Base-by-base conservation (phyloP, 352 stramenopile species). In the Globisporangium yorkense region DNA sequence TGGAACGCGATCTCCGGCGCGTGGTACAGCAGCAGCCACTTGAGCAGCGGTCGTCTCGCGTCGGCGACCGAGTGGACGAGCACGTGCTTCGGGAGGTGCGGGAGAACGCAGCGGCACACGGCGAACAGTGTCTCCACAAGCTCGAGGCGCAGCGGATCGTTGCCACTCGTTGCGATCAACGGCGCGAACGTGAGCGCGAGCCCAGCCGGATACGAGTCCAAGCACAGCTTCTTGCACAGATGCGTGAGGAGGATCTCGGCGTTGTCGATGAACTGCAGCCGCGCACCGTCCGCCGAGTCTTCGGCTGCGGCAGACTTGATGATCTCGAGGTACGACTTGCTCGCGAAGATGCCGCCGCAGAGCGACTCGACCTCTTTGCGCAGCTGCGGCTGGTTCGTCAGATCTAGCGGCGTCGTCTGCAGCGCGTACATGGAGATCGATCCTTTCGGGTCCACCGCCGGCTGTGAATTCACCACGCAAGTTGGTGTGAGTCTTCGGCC, bases 1-100 rank as follows among this genome's bases (percentile, higher is more conserved):
- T 94, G 78, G 33, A 84, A 80, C n/a, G 80, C 77, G 21, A 92
- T 63, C 10, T 60, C 58, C 39, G 84, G 82, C 0, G 77, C 64
- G 35, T 94, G 80, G 49, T 94, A 94, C n/a, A 92, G 52, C 48
- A 94, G 52, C 52, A 94, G 61, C 54, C 70, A 72, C 68, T 92
- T 91, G 5, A 92, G 58, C 18, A 90, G 45, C 8, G 66, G 60
- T 5, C 82, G 75, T 43, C 80, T 66, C 9, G 62, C 69, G 0
- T 61, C 49, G 1, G 78, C 71, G 43, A 84, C 67, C 0, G 59
- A 53, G 6, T 54, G 63, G 0, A 45, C 61, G 2, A 51, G 21
- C 18, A 77, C 35, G 48, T 87, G 71, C 20, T 80, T 66, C 16
- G 54, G 33, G 24, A 89, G 51, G 31, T 88, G 75, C 0, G 78